phyloP scores from a whole-genome alignment of 2,329 filamentous ascomycete species.

The Fusarium papillatum region DNA sequence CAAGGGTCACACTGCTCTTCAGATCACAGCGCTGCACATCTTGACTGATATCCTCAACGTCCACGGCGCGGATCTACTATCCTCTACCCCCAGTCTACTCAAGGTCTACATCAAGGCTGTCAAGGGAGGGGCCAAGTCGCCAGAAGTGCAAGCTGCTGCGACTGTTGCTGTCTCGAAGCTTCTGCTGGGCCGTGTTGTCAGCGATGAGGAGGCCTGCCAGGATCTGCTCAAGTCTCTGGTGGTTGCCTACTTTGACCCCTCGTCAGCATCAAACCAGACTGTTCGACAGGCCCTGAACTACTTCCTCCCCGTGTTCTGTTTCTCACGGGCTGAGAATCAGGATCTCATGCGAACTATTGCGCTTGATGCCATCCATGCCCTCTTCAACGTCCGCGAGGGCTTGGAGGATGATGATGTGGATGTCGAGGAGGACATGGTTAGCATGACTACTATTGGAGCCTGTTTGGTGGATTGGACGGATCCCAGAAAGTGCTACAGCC shows the following conservation, averaged over 20 bases:
- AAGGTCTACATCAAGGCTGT: conserved; percentile 91
- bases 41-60: conserved; percentile 94
- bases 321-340: conserved; percentile 86
- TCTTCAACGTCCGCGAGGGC: conserved; percentile 80
- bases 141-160: conserved; percentile 84
- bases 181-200: conserved; percentile 84
- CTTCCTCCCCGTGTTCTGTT: conserved; percentile 95
- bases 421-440: conserved; percentile 83
- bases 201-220: conserved; percentile 74
- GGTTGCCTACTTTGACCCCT: conserved; percentile 90
- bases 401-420: conserved; percentile 83
- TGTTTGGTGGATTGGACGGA: conserved; percentile 97
- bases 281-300: conserved; percentile 92
- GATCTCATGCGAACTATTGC: conserved; percentile 83
- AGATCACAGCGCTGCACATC: conserved; percentile 92
- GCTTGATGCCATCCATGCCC: conserved; percentile 80
- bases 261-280: conserved; percentile 83
- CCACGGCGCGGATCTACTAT: conserved; percentile 84
- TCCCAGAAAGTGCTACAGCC: conserved; percentile 80
- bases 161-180: conserved; percentile 89
- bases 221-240: conserved; percentile 89
- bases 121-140: conserved; percentile 76
- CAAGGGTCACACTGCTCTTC: conserved; percentile 91
- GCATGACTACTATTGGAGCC: conserved; percentile 81
- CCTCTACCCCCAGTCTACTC: conserved; percentile 76